A percentile compares a stretch with the other conserved stretches of the same genome.
These are phyloP conservation scores for Paecilomyces fulvus DNA, from an alignment of 2,329 filamentous ascomycete genomes.

Conservation along the genomic window DNA sequence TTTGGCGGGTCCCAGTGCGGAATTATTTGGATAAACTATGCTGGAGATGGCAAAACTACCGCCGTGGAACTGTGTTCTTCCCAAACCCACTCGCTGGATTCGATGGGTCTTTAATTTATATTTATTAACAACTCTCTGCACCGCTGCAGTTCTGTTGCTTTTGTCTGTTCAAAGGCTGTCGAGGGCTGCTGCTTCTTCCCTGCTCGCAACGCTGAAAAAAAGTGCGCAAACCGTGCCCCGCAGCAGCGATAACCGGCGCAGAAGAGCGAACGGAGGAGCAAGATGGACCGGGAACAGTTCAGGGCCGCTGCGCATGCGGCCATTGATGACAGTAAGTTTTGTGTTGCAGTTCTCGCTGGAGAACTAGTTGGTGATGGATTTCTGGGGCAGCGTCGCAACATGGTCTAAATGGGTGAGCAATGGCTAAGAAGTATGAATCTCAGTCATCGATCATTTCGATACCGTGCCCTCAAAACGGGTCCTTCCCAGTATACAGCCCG, in stretches of 20 bases:
- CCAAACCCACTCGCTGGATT: no score
- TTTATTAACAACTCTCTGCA: background rate
- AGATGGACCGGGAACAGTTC: slow-evolving; percentile 75
- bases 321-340: slow-evolving; percentile 68
- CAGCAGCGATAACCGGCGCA: background rate
- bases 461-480: slow-evolving; percentile 62
- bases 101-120: no score
- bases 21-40: background rate
- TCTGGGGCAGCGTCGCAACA: background rate
- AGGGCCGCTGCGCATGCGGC: slow-evolving; percentile 65
- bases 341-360: background rate
- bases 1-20: background rate
- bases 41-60: background rate
- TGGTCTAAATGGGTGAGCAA: background rate
- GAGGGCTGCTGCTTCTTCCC: background rate
- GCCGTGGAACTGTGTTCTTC: background rate
- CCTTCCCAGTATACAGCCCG: slow-evolving; percentile 68
- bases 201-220: background rate
- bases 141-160: background rate
- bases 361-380: slow-evolving; percentile 3
- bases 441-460: slow-evolving; percentile 79
- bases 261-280: background rate
- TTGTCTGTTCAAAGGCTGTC: background rate
- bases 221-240: background rate
- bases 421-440: slow-evolving; percentile 2